A percentile compares a stretch with the other conserved stretches of the same genome.
Conservation (phyloP, 2,329 filamentous ascomycete species). For the Tolypocladium ovalisporum region DNA sequence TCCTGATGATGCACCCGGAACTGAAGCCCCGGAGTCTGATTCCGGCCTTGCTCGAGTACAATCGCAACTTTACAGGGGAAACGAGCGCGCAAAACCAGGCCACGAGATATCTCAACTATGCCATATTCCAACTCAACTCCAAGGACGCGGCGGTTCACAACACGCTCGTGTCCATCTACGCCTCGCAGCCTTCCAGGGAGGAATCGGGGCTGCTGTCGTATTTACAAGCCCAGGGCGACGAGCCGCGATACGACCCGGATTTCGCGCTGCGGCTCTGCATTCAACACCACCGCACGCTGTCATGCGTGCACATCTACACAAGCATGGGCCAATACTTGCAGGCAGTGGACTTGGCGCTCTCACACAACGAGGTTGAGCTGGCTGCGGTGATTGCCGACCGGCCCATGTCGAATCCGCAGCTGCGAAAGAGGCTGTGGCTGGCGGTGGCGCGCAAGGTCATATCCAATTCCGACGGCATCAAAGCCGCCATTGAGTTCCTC, state of each 20-base stretch:
- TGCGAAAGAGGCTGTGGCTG: constrained; percentile 92
- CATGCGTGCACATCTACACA: constrained; percentile 94
- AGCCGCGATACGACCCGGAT: constrained; percentile 84
- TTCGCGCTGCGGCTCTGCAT: constrained; percentile 95
- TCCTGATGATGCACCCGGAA: constrained; percentile 83
- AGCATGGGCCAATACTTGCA: constrained; percentile 91
- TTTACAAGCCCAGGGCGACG: constrained; percentile 78
- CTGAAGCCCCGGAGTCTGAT: constrained; percentile 82
- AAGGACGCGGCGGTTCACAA: constrained; percentile 87
- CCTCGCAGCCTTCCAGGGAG: constrained; percentile 70
- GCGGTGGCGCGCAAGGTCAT: constrained; percentile 93
- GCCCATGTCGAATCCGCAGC: constrained; percentile 62
- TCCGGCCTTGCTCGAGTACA: constrained; percentile 88
- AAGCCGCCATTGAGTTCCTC: constrained; percentile 84
- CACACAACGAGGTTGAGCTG: constrained; percentile 81
- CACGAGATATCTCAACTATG: constrained; percentile 83
- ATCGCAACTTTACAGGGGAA: constrained; percentile 57
- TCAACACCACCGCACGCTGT: constrained; percentile 83
- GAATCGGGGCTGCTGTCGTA: constrained; percentile 82
- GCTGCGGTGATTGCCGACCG: constrained; percentile 83
- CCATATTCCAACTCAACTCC: constrained; percentile 76
- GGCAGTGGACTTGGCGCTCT: constrained; percentile 84
- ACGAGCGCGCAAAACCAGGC: constrained; percentile 75
- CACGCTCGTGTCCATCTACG: constrained; percentile 91
- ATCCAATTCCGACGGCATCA: constrained; percentile 75